These are phyloP conservation scores for Sordariomycetes sp. DNA, from an alignment of 2,329 filamentous ascomycete species.

Conservation along the genomic window DNA sequence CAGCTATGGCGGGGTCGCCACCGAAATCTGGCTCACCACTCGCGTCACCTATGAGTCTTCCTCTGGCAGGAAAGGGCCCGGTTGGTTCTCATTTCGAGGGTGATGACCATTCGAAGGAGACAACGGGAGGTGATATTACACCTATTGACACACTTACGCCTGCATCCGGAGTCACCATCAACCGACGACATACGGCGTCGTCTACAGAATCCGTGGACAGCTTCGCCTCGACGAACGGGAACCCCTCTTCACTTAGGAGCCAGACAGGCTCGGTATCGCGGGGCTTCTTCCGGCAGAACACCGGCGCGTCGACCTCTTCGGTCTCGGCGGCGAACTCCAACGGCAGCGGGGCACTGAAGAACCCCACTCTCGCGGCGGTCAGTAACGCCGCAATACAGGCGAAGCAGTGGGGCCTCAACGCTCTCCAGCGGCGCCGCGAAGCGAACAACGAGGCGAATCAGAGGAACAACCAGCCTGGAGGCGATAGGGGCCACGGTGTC, in stretches of 20 bases:
- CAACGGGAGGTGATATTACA: background rate
- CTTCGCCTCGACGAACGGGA: conserved; percentile 15
- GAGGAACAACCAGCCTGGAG: background rate
- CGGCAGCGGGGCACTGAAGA: background rate
- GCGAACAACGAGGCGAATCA: conserved; percentile 11
- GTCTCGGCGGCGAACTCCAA: conserved; percentile 15
- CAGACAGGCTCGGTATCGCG: conserved; percentile 24
- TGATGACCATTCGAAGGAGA: background rate
- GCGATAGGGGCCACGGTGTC: conserved; percentile 12
- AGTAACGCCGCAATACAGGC: conserved; percentile 41
- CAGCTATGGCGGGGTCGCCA: background rate
- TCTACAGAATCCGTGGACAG: conserved; percentile 17
- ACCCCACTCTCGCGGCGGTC: conserved; percentile 36
- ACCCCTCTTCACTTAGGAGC: conserved; percentile 22
- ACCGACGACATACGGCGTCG: conserved; percentile 23
- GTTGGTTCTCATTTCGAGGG: background rate
- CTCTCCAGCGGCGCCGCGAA: conserved; percentile 36
- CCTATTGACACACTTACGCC: background rate
- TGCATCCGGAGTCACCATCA: background rate
- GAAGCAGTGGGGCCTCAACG: conserved; percentile 45
- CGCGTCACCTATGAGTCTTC: background rate
- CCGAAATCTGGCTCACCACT: background rate
- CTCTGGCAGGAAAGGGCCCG: background rate
- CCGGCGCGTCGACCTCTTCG: conserved; percentile 21
- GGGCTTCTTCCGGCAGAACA: conserved; percentile 24